phyloP scores from a whole-genome alignment of 2,329 filamentous ascomycete genomes.

The Phialophora expanda region DNA sequence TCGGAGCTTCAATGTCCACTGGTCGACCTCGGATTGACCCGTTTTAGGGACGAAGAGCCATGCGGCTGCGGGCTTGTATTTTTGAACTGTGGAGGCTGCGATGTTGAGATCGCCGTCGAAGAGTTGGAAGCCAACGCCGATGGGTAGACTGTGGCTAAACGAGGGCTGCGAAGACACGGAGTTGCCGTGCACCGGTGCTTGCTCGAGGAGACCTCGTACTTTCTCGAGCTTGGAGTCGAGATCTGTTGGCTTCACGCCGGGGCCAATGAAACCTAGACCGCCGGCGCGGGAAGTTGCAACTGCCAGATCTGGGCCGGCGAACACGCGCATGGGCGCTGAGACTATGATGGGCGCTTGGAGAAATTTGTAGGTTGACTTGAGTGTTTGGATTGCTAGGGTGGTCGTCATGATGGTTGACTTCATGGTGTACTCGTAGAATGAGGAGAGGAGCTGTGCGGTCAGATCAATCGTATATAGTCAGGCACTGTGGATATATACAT shows the following conservation, averaged over 20 bases:
- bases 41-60: conserved; percentile 47
- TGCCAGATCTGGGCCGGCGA: conserved; percentile 62
- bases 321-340: conserved; percentile 70
- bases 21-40: conserved; percentile 41
- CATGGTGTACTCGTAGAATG: not conserved
- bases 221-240: conserved; percentile 43
- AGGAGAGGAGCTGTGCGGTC: not conserved
- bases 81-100: conserved; percentile 39
- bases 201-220: conserved; percentile 37
- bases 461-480: not conserved
- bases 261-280: conserved; percentile 60
- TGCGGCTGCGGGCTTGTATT: conserved; percentile 44
- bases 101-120: conserved; percentile 37
- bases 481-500: not conserved
- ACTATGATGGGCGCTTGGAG: conserved; percentile 53
- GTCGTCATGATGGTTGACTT: conserved; percentile 3
- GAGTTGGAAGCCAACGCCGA: conserved; percentile 49
- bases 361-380: conserved; percentile 18
- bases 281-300: conserved; percentile 63
- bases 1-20: conserved; percentile 54
- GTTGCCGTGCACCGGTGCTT: conserved; percentile 3
- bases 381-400: conserved; percentile 11
- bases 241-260: conserved; percentile 54
- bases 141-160: conserved; percentile 40
- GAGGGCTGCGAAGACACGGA: conserved; percentile 8